Conservation (phyloP, 345 rosid genomes). For the Linum lewisii region DNA sequence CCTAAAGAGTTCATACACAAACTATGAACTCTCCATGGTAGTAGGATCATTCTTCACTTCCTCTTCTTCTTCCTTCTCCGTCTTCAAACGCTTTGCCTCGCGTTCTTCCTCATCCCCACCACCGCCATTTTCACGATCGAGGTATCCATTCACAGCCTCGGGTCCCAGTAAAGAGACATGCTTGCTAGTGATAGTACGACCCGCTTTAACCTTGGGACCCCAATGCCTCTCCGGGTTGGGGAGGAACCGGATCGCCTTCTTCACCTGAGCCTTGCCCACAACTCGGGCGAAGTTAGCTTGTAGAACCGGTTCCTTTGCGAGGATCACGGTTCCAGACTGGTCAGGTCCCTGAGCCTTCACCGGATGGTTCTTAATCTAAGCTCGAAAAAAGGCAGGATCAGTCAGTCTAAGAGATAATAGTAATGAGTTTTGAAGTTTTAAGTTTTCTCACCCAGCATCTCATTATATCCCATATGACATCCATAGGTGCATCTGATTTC, state of each 20-base stretch:
- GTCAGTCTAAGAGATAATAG: too few relatives aligned
- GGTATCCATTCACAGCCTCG: constrained; percentile 74
- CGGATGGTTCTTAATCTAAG: constrained; percentile 86
- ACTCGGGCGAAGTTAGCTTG: constrained; percentile 95
- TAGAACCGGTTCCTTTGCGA: constrained; percentile 75
- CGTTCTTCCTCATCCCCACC: constrained; percentile 23
- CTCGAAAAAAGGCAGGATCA: constrained; percentile 10
- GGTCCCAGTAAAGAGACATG: constrained; percentile 89
- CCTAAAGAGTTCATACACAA: too few relatives aligned
- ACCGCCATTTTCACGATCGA: constrained; percentile 32
- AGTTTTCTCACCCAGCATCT: constrained; percentile 99
- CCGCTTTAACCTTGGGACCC: constrained; percentile 97
- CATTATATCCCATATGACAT: constrained; percentile 97
- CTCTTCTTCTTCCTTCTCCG: constrained; percentile 25
- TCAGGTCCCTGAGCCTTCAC: constrained; percentile 77
- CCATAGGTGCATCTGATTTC: constrained; percentile 99
- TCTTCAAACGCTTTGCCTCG: constrained; percentile 39
- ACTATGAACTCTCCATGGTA: neutral
- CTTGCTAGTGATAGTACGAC: constrained; percentile 89
- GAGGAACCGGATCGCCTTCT: constrained; percentile 82
- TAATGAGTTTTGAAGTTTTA: too few relatives aligned
- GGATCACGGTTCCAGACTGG: constrained; percentile 83
- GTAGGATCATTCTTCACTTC: neutral
- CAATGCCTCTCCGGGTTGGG: constrained; percentile 99
- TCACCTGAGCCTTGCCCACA: constrained; percentile 88